Conservation (phyloP, 2,329 filamentous ascomycete genomes). For the Pestalotiopsis fici region DNA sequence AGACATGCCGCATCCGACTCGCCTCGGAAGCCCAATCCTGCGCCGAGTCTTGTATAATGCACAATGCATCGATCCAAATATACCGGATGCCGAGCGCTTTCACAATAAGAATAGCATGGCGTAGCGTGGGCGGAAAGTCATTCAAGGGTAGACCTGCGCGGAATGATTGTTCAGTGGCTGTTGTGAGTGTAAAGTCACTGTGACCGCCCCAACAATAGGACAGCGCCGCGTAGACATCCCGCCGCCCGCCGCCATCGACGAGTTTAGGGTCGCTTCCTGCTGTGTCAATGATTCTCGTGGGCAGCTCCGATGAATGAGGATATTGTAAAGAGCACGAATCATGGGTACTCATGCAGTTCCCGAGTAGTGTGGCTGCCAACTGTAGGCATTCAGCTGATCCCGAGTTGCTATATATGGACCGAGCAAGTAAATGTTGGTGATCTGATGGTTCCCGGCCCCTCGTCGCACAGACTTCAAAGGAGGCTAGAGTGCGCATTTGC, state of each 20-base stretch:
- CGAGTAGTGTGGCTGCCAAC: slow-evolving; percentile 2
- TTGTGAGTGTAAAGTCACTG: slow-evolving; percentile 1
- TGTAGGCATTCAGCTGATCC: slow-evolving; percentile 8
- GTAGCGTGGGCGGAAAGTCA: background rate
- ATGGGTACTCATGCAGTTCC: slow-evolving; percentile 4
- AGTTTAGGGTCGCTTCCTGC: background rate
- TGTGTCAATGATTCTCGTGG: slow-evolving; percentile 10
- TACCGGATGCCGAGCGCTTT: slow-evolving; percentile 7
- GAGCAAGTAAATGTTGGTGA: slow-evolving; percentile 4
- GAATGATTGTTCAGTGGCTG: background rate
- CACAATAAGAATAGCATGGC: slow-evolving; percentile 8
- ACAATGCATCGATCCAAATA: slow-evolving; percentile 16
- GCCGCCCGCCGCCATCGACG: slow-evolving; percentile 2
- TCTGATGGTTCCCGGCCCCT: slow-evolving; percentile 11
- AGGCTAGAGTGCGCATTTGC: slow-evolving; percentile 5
- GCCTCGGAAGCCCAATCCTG: slow-evolving; percentile 11
- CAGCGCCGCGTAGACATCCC: background rate
- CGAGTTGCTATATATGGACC: slow-evolving; percentile 11
- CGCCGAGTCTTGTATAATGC: slow-evolving; percentile 12
- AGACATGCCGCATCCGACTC: slow-evolving; percentile 16
- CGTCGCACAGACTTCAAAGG: slow-evolving; percentile 10
- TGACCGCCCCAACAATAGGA: slow-evolving; percentile 2
- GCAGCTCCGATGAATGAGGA: slow-evolving; percentile 2
- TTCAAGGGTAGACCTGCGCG: background rate
- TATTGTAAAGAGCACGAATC: slow-evolving; percentile 9